Base-by-base conservation (phyloP, 1,139 yeast species). In the Pichiaceae sp. region DNA sequence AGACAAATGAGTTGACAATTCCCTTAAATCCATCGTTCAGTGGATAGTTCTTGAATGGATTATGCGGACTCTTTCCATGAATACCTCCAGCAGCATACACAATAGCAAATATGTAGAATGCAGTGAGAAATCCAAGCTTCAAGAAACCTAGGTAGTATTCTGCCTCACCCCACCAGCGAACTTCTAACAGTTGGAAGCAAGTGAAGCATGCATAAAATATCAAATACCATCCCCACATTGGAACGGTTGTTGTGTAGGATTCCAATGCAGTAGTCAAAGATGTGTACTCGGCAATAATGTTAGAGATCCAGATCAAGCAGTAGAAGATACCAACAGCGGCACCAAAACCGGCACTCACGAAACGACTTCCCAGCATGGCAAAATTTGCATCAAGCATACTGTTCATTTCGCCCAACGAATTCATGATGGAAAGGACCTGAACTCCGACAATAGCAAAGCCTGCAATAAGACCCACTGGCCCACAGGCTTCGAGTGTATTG, bases 21-120 rank as follows among this genome's bases (percentile, higher is more conserved):
- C 87, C 84, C 43, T 71, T 67, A 52, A 79, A 76, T 0, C 85
- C 85, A 39, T 64, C 51, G n/a, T 61, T 56, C 32, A 64, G 46
- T 1, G 82, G 81, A 39, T 62, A 66, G 41, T 72, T 64, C 1
- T 74, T 73, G 51, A 73, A 75, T 3, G 68, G 68, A 42, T 65
- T 63, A 29, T 54, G 68, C 4, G 77, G 79, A 23, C 63, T 63
- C 27, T 60, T 64, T 14, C 67, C 72, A 33, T 63, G 63, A 26
- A 78, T 65, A 27, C 93, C 94, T 29, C 93, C 94, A 17, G 80
- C 65, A 16, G 77, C 75, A 47, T 72, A 75, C 18, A 75, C 59
- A 32, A 75, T 72, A 24, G 79, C 64, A 49, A 76, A 75, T 31
- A 75, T 49, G 52, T 75, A 75, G 46, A 70, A 75, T 0, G 75